A percentile compares a stretch with the other conserved stretches of the same genome.
phyloP scores from a whole-genome alignment of 805 yeast genomes.

The Metschnikowia borealis region DNA sequence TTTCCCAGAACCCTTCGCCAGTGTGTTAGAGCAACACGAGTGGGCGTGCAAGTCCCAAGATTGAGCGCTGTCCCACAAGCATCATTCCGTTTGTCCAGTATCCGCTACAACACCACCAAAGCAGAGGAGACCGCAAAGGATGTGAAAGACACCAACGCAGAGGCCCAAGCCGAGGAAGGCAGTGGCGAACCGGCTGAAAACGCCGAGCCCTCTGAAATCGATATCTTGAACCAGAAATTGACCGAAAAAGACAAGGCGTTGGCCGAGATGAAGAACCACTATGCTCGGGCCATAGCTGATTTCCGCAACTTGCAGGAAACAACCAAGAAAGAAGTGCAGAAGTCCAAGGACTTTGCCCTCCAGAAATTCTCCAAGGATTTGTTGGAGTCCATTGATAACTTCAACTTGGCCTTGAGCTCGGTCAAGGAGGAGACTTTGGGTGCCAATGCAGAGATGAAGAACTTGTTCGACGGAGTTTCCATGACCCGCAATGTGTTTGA shows the following conservation, averaged over 20 bases:
- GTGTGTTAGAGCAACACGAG: slow-evolving; percentile 1
- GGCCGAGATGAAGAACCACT: slow-evolving; percentile 78
- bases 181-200: slow-evolving; percentile 11
- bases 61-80: not conserved
- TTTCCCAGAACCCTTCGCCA: slow-evolving; percentile 4
- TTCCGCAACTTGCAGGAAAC: slow-evolving; percentile 90
- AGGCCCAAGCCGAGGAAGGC: slow-evolving; percentile 4
- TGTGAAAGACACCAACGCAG: slow-evolving; percentile 1
- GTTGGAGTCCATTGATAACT: slow-evolving; percentile 85
- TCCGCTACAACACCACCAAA: slow-evolving; percentile 9
- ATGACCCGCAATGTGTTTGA: slow-evolving; percentile 87
- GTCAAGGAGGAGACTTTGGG: slow-evolving; percentile 61
- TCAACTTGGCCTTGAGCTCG: slow-evolving; percentile 76
- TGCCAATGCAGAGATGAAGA: slow-evolving; percentile 45
- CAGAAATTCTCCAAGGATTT: slow-evolving; percentile 90
- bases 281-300: slow-evolving; percentile 82
- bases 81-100: not conserved
- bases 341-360: slow-evolving; percentile 84
- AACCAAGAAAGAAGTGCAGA: slow-evolving; percentile 80
- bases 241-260: slow-evolving; percentile 64
- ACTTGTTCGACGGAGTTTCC: slow-evolving; percentile 80
- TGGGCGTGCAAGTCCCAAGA: not conserved
- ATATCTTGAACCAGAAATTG: slow-evolving; percentile 45
- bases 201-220: slow-evolving; percentile 26
- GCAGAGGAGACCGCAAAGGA: slow-evolving; percentile 5